Conservation (phyloP, 495 filamentous ascomycete species). For the Tuber borchii region DNA sequence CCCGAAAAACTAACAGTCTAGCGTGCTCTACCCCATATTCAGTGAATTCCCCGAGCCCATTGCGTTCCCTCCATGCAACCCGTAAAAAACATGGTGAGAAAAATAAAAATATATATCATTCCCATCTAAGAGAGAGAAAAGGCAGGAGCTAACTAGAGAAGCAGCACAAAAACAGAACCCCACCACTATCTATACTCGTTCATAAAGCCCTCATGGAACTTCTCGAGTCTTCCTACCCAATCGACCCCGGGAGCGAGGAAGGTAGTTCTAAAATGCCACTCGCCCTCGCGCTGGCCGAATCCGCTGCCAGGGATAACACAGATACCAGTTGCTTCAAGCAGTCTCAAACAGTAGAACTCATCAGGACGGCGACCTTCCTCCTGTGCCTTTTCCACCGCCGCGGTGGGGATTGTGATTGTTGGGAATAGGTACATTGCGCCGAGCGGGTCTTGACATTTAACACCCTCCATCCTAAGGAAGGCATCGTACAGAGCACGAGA, state of each 20-base stretch:
- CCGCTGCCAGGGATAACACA: slow-evolving; percentile 88
- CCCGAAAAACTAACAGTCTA: not conserved
- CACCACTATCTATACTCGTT: slow-evolving; percentile 52
- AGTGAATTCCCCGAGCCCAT: not conserved
- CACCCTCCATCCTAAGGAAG: slow-evolving; percentile 91
- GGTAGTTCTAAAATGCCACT: slow-evolving; percentile 90
- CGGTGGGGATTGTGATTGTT: slow-evolving; percentile 68
- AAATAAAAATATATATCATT: not conserved
- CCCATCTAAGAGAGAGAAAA: not conserved
- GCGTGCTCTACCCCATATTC: not conserved
- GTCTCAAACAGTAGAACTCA: slow-evolving; percentile 84
- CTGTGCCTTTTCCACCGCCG: slow-evolving; percentile 67
- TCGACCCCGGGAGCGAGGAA: slow-evolving; percentile 94
- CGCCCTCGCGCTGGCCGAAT: slow-evolving; percentile 89
- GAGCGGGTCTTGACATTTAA: slow-evolving; percentile 78
- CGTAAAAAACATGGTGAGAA: not conserved
- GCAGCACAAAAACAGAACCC: not conserved
- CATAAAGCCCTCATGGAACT: slow-evolving; percentile 91
- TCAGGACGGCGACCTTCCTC: slow-evolving; percentile 69
- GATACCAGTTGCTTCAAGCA: slow-evolving; percentile 92
- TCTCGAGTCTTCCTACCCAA: slow-evolving; percentile 79
- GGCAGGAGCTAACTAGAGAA: not conserved
- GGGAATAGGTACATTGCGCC: slow-evolving; percentile 99
- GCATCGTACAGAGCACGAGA: slow-evolving; percentile 79
- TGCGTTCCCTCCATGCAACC: not conserved